Base-by-base conservation (phyloP, 2,329 filamentous ascomycete species). In the Ophiosphaerella korrae region DNA sequence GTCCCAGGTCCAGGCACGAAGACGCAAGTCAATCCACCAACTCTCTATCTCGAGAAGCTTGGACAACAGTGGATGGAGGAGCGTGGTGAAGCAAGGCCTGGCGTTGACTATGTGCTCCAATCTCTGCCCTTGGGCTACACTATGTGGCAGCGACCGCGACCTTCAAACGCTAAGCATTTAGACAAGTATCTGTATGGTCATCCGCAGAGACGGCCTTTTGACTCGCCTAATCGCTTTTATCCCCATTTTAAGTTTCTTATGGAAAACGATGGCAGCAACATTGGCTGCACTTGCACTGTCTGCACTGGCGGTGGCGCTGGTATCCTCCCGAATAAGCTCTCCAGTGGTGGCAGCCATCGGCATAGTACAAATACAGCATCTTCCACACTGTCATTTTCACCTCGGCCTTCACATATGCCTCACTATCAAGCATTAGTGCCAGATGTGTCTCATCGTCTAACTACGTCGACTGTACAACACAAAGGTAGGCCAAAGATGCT, bases 151-250 rank as follows among this genome's bases (percentile, higher is more conserved):
- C 76, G 78, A 23, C 70, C 76, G 1, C 76, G 83, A n/a, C 62
- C 62, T 2, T 73, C 60, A 2, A 68, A 75, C 0, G 35, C 74
- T 48, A 41, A 50, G 35, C 66, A 82, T 64, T 60, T 77, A 7
- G 84, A 86, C 63, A 77, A 78, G 42, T 84, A 81, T 48, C 69
- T 86, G 0, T 86, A 76, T 48, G 84, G 84, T 0, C 83, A 87
- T 63, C 82, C 82, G 0, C 67, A 70, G 7, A 77, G 77, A 7
- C 71, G 72, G 41, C 71, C 67, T 13, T 86, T 82, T 48, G 77
- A 83, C 39, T 86, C 84, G 0, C 76, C 79, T 0, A 76, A 76
- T 16, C 71, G 78, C 3, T 85, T 85, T 57, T 82, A 77, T 42
- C 78, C 79, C 0, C 84, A 87, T 52, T 86, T 87, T 63, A 70